These are phyloP conservation scores for Lentinula edodes DNA, from an alignment of 768 basidiomycete genomes.

Conservation along the genomic window DNA sequence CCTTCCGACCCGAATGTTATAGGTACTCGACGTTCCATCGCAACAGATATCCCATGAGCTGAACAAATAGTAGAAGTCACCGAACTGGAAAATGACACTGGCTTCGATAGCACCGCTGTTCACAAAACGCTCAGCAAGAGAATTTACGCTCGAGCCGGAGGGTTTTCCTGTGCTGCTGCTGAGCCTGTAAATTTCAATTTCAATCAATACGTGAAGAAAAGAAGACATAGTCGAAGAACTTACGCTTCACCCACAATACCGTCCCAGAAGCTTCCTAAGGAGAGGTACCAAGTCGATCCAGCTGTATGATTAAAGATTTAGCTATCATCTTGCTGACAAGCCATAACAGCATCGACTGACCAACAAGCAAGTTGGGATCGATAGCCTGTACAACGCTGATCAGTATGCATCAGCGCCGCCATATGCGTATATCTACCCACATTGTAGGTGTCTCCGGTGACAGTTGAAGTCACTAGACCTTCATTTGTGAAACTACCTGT, in stretches of 20 bases:
- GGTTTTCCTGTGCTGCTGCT: slow-evolving; percentile 37
- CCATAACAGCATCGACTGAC: neutral
- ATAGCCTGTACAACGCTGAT: slow-evolving; percentile 31
- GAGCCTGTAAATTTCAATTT: slow-evolving; percentile 17
- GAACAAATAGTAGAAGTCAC: slow-evolving; percentile 50
- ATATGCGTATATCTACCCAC: slow-evolving; percentile 17
- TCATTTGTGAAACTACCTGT: slow-evolving; percentile 38
- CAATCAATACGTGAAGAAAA: neutral
- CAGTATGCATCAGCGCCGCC: neutral
- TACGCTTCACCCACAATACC: slow-evolving; percentile 40
- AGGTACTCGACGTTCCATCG: slow-evolving; percentile 45
- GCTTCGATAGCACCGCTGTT: slow-evolving; percentile 45
- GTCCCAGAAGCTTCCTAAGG: slow-evolving; percentile 52
- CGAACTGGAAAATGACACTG: slow-evolving; percentile 36
- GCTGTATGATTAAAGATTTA: neutral
- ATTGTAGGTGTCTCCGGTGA: slow-evolving; percentile 35
- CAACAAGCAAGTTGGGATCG: slow-evolving; percentile 34
- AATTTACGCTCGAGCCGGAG: slow-evolving; percentile 29
- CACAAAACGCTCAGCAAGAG: slow-evolving; percentile 28
- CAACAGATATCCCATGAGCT: slow-evolving; percentile 53
- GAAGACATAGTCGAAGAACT: neutral
- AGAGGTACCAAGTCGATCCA: slow-evolving; percentile 35
- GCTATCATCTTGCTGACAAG: neutral
- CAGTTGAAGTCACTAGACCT: slow-evolving; percentile 42
- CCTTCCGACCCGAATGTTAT: slow-evolving; percentile 56